Evolutionary conservation across 2,329 filamentous ascomycete species (phyloP), one percentile per base, ranked within the genome.

Genomic region (Fusarium azukiicola): DNA sequence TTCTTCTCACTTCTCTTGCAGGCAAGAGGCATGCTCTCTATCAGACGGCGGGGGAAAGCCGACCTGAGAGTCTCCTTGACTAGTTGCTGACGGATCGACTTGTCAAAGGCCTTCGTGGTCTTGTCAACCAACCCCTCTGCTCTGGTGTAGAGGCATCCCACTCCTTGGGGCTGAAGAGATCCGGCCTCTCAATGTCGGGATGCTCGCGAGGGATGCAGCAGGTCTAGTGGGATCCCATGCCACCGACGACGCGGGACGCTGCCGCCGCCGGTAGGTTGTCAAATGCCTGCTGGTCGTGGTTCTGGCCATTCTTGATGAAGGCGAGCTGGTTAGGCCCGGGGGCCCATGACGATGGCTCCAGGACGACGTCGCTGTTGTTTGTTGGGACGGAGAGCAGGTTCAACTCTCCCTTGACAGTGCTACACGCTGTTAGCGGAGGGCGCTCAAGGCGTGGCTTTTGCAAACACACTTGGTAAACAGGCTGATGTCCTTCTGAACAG

Each of bases 141-240:
- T 9, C 71, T 58, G 0, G 42, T 4, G 6, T 71, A 73, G 2
- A 71, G 36, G n/a, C 23, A 2, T 71, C 0, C 71, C 71, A 73
- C 23, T 73, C 52, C 3, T 27, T 1, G 1, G 58, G 14, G 6
- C 21, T 16, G 4, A 73, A 73, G 0, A 73, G 52, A 8, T 52
- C 44, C 17, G 71, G 71, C 2, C 71, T 52, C 1, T 73, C 71
- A 6, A 63, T 44, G 27, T 32, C 27, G 16, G 47, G 27, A 40
- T 4, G 67, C 16, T 73, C 23, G 17, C 67, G 67, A 6, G 71
- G 71, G 12, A 36, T 73, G 21, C 71, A 73, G 16, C 71, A 73
- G 0, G 71, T 73, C 71, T 52, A 73, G 23, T 73, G 67, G 27
- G 71, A 73, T 17, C 71, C 67, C 71, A 73, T 73, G 23, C 71